Conservation (phyloP, 768 basidiomycete genomes). For the Inosperma sp. region DNA sequence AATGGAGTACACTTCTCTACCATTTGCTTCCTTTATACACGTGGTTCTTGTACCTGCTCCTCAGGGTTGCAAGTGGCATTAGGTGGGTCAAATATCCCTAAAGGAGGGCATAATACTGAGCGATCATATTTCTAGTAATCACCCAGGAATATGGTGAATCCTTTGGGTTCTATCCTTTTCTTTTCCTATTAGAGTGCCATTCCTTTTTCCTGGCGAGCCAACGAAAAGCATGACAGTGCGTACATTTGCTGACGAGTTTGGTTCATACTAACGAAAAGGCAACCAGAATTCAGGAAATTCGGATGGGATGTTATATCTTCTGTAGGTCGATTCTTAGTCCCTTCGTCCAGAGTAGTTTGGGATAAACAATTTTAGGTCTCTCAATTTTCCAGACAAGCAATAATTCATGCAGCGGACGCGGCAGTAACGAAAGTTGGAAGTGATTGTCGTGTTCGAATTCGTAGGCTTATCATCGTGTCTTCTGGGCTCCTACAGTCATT, state of each 20-base stretch:
- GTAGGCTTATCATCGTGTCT: neutral
- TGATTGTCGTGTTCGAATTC: neutral
- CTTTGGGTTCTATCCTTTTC: no score
- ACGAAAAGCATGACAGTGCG: constrained; percentile 4
- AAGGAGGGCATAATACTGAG: no score
- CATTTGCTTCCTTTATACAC: no score
- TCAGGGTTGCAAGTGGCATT: no score
- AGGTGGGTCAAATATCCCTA: no score
- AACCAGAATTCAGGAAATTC: neutral
- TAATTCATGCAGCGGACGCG: constrained; percentile 11
- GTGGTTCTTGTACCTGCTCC: no score
- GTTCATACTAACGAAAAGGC: neutral
- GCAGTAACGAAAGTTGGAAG: constrained; percentile 6
- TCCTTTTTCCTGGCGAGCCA: no score
- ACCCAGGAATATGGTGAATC: no score
- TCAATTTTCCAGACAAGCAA: constrained; percentile 1
- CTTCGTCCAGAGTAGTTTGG: neutral
- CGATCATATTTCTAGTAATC: no score
- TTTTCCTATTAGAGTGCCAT: no score
- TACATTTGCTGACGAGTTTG: neutral
- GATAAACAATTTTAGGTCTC: constrained; percentile 4
- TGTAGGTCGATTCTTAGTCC: neutral
- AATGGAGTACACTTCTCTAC: no score
- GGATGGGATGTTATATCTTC: constrained; percentile 9
- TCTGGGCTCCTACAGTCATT: neutral